Conservation (phyloP, 1,139 yeast species). For the Candida albicans region DNA sequence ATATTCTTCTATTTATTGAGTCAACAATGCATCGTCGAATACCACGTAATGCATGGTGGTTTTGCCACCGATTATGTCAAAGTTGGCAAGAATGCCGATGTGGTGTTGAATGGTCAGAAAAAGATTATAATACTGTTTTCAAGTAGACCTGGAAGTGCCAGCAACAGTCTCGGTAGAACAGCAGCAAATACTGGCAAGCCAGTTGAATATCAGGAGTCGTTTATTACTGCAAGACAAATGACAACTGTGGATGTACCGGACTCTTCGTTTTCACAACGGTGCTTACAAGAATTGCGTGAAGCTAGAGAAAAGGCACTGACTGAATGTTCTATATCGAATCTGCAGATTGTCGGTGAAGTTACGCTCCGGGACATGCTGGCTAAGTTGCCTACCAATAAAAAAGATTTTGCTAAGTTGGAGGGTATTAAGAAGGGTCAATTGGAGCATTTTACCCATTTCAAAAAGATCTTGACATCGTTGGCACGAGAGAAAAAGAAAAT, state of each 20-base stretch:
- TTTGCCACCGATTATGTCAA: constrained; percentile 74
- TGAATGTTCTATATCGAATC: constrained; percentile 36
- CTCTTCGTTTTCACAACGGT: constrained; percentile 30
- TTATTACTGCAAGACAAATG: constrained; percentile 12
- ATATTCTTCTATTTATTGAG: constrained; percentile 76
- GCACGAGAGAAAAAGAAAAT: constrained; percentile 29
- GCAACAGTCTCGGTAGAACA: neutral
- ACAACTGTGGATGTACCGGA: constrained; percentile 19
- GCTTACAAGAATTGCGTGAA: constrained; percentile 45
- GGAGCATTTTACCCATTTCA: constrained; percentile 49
- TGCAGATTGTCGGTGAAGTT: constrained; percentile 47
- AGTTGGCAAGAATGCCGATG: constrained; percentile 53
- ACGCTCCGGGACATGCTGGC: constrained; percentile 57
- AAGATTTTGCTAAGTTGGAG: constrained; percentile 47
- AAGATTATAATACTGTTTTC: constrained; percentile 39
- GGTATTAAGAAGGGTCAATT: constrained; percentile 42
- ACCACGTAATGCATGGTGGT: constrained; percentile 55
- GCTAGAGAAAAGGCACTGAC: constrained; percentile 47
- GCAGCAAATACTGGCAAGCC: neutral
- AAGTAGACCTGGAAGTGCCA: constrained; percentile 12
- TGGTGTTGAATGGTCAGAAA: constrained; percentile 45
- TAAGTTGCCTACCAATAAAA: constrained; percentile 52
- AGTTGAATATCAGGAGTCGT: constrained; percentile 7
- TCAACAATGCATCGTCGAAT: constrained; percentile 69
- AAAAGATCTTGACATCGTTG: constrained; percentile 39